Base-by-base conservation (phyloP, 495 filamentous ascomycete genomes). In the Hypoxylon trugodes region DNA sequence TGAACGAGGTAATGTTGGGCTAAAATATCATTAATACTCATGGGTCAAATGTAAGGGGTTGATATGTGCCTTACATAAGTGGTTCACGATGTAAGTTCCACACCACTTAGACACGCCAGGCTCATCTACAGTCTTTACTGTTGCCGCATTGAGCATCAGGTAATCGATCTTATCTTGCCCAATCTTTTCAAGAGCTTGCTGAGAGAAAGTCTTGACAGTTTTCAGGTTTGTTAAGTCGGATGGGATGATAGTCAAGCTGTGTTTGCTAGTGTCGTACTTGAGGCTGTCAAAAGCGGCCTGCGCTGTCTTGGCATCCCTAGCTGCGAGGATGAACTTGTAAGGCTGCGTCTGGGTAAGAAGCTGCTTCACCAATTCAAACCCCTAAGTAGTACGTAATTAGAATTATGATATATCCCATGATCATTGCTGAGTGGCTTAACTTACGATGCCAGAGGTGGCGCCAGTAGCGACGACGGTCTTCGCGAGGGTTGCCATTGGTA, bases 1-100 rank as follows among this genome's bases (percentile, higher is more conserved):
- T 81, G 76, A 7, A 68, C 46, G 6, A 81, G 75, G 43, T 79
- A 79, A 57, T 81, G 77, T 19, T 81, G 78, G n/a, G 78, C 78
- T 80, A 26, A 3, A 19, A 21, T 8, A 2, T 26, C 16, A 18
- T 65, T 30, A 60, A 40, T 21, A 53, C 4, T 6, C 2, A 30
- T 12, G 4, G 28, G 6, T 5, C 12, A 40, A 1, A 28, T 32
- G 19, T 12, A 25, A 10, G 30, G 3, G 24, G 38, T 2, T 8
- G 24, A 24, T 0, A 16, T 16, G 8, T 13, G 12, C 7, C 69
- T 67, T 36, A 80, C 76, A 76, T 21, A 81, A 67, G 49, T 80
- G 77, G 33, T 81, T 81, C 1, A 81, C 77, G 10, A 79, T 59
- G 25, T 73, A 75, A 0, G 65, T 12, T 62, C 79, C 71, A 43